Evolutionary conservation across 257 asterid genomes (phyloP), one percentile per base, ranked within the genome.

Genomic region (Galeopsis tetrahit): DNA sequence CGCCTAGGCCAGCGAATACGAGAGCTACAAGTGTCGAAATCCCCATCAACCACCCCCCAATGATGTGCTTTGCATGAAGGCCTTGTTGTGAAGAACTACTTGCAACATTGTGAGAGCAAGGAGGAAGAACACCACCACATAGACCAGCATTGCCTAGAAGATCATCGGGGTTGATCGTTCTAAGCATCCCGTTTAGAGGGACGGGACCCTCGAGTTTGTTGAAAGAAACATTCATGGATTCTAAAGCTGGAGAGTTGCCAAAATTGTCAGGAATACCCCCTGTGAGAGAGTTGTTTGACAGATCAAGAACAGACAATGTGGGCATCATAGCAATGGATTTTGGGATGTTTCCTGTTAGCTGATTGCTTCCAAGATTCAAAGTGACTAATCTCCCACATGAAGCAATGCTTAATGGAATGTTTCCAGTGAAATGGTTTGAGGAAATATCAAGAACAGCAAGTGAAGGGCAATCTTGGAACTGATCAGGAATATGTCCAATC

Each of bases 211-310:
- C 83, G 4, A 91, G 84, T 63, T 72, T 81, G 84, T 91, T 91
- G 68, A 81, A 77, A 34, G 96, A 89, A 51, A 91, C 78, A 40
- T 91, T 87, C 59, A 89, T 76, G 44, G 73, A 83, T 66, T 91
- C 97, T 28, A 91, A 66, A 39, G 97, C 90, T 4, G 96, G 96
- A 5, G 95, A 89, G 60, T 86, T 86, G 48, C 96, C 96, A n/a
- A 91, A 79, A 62, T 77, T 86, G 43, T 78, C 83, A 1, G 97
- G 96, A 68, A 91, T 87, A 8, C 83, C 81, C 48, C 97, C 97
- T 0, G 90, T 87, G 14, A 91, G 84, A 67, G 86, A 79, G 64
- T 91, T 91, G 83, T 87, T 88, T 35, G 96, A 91, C 48, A 91
- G 84, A 80, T 91, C 95, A 10, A 91, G 81, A 43, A 87, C 69